These are phyloP conservation scores for Flaveria trinervia DNA, from an alignment of 129 eudicot species.

Conservation along the genomic window DNA sequence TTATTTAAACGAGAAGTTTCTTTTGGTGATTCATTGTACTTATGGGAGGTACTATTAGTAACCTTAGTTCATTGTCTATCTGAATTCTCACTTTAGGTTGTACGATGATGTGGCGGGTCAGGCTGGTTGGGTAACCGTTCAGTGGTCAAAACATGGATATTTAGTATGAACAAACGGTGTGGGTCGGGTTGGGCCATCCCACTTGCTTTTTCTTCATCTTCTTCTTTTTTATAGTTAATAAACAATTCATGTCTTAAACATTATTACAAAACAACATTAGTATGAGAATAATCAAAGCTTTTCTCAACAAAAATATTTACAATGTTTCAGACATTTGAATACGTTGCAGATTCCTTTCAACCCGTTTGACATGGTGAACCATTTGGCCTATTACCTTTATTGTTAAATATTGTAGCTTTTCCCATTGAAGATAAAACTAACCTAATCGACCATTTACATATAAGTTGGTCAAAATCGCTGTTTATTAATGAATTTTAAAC, in stretches of 20 bases:
- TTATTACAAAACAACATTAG: background rate
- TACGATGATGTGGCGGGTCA: background rate
- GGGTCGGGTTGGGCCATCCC: background rate
- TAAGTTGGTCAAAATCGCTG: background rate
- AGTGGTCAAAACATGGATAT: background rate
- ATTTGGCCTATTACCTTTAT: background rate
- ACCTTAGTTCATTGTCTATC: background rate
- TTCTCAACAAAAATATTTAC: background rate
- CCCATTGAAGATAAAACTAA: background rate
- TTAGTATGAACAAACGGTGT: background rate
- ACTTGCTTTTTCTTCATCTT: background rate
- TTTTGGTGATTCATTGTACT: conserved; percentile 87
- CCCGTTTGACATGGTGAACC: background rate
- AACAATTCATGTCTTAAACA: background rate
- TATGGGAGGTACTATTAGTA: conserved; percentile 77
- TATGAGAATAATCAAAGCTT: background rate
- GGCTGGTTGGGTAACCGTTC: background rate
- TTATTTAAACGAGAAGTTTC: conserved; percentile 91
- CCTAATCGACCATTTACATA: background rate
- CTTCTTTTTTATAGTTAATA: background rate
- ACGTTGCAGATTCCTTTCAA: conserved; percentile 1
- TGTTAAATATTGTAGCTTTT: background rate
- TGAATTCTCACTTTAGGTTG: background rate
- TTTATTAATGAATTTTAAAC: conserved; percentile 26
- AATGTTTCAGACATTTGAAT: background rate